phyloP scores from a whole-genome alignment of 495 filamentous ascomycete genomes.

The Daldinia caldariorum region DNA sequence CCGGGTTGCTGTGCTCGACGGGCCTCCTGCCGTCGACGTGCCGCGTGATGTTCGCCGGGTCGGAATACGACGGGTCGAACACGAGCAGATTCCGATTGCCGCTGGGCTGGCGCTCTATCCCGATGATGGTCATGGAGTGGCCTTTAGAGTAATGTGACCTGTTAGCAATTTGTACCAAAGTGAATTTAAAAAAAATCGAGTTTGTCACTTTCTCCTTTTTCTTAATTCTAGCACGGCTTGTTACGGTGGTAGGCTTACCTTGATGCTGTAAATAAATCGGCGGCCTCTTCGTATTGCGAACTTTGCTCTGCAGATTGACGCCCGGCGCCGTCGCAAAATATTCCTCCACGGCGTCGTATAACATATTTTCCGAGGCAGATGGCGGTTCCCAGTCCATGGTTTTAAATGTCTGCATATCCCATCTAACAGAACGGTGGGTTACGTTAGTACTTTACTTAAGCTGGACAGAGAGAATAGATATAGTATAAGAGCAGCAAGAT shows the following conservation, averaged over 20 bases:
- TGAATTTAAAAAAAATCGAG: too few relatives aligned
- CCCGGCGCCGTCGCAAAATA: slow-evolving; percentile 71
- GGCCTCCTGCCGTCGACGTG: slow-evolving; percentile 55
- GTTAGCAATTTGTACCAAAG: slow-evolving; percentile 6
- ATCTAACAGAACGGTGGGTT: slow-evolving; percentile 34
- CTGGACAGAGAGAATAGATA: neutral
- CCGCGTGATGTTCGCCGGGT: slow-evolving; percentile 68
- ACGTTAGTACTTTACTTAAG: slow-evolving; percentile 1
- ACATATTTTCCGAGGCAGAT: slow-evolving; percentile 48
- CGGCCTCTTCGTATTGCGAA: slow-evolving; percentile 73
- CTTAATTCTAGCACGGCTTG: too few relatives aligned
- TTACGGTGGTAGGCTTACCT: slow-evolving; percentile 54
- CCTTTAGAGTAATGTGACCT: slow-evolving; percentile 56
- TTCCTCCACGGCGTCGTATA: slow-evolving; percentile 73
- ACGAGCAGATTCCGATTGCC: slow-evolving; percentile 79
- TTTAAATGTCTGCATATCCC: slow-evolving; percentile 53
- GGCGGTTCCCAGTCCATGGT: slow-evolving; percentile 31
- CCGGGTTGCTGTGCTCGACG: slow-evolving; percentile 55
- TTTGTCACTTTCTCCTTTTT: too few relatives aligned
- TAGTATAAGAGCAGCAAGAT: slow-evolving; percentile 5
- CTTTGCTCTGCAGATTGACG: slow-evolving; percentile 57
- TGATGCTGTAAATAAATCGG: slow-evolving; percentile 93
- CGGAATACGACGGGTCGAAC: slow-evolving; percentile 88
- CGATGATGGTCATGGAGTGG: slow-evolving; percentile 92
- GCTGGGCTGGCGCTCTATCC: slow-evolving; percentile 74